phyloP scores from a whole-genome alignment of 2,329 filamentous ascomycete species.

The Ascochyta fabae region DNA sequence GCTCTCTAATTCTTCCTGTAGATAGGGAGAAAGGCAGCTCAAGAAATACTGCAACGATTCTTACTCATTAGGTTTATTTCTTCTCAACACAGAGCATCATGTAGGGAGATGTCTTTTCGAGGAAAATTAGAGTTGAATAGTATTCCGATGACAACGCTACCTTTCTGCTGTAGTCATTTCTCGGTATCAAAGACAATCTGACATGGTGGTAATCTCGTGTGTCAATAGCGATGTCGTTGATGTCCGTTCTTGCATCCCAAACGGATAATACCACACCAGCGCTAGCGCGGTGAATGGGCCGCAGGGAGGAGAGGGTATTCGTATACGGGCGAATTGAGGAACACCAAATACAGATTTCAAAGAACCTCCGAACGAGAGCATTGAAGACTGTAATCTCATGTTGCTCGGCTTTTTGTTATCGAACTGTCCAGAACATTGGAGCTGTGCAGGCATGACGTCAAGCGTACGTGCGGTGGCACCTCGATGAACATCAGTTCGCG shows the following conservation, averaged over 20 bases:
- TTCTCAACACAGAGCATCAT: too few relatives aligned
- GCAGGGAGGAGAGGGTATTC: neutral
- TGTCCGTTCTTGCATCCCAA: neutral
- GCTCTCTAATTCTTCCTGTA: too few relatives aligned
- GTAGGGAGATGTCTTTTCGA: too few relatives aligned
- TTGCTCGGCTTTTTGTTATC: neutral
- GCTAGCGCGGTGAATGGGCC: slow-evolving; percentile 6
- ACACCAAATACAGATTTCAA: neutral
- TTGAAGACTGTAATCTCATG: too few relatives aligned
- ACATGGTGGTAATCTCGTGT: neutral
- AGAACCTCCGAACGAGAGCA: too few relatives aligned
- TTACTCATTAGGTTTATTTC: too few relatives aligned
- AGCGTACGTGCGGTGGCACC: slow-evolving; percentile 25
- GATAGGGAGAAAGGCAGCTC: too few relatives aligned
- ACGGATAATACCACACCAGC: neutral
- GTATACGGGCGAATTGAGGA: neutral
- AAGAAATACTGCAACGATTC: too few relatives aligned
- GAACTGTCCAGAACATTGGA: neutral
- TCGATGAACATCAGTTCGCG: neutral
- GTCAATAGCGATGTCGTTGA: neutral
- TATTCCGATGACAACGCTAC: too few relatives aligned
- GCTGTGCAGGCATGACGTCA: slow-evolving; percentile 34
- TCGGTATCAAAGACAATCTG: too few relatives aligned
- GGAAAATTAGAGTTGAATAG: too few relatives aligned
- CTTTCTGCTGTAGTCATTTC: too few relatives aligned